A percentile compares a stretch with the other conserved stretches of the same genome.
Conservation (phyloP, 306 rosid species). For the Prunus mira region DNA sequence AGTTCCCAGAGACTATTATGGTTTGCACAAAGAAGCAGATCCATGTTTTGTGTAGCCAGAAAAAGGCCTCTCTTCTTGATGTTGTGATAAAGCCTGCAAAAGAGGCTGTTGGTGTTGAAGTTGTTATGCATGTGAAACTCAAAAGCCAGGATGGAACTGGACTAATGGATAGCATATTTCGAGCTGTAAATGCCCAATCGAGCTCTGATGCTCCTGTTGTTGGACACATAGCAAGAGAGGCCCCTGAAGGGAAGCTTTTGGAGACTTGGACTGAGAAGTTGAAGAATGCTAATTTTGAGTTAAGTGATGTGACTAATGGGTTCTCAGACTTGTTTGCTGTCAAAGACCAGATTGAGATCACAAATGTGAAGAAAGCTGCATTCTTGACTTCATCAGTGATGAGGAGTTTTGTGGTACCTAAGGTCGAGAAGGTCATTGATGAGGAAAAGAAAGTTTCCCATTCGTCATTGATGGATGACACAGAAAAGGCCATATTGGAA, state of each 20-base stretch:
- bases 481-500: conserved; percentile 32
- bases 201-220: conserved; percentile 15
- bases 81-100: conserved; percentile 29
- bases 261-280: conserved; percentile 33
- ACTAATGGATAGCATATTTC: conserved; percentile 23
- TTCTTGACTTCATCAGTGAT: conserved; percentile 34
- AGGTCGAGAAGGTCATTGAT: conserved; percentile 36
- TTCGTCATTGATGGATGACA: conserved; percentile 35
- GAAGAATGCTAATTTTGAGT: conserved; percentile 18
- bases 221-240: conserved; percentile 33
- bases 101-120: conserved; percentile 31
- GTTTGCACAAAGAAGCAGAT: conserved; percentile 35
- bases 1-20: conserved; percentile 38
- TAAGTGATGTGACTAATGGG: conserved; percentile 32
- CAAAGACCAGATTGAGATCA: conserved; percentile 24
- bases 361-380: conserved; percentile 31
- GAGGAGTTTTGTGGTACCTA: conserved; percentile 35
- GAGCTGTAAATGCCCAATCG: conserved; percentile 21
- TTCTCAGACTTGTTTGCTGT: conserved; percentile 33
- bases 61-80: conserved; percentile 29
- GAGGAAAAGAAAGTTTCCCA: conserved; percentile 35
- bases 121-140: conserved; percentile 31
- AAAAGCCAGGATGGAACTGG: conserved; percentile 24
- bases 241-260: conserved; percentile 40
- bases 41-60: conserved; percentile 39